These are phyloP conservation scores for Boletus rufocinnamomeus DNA, from an alignment of 768 basidiomycete species.

Conservation along the genomic window DNA sequence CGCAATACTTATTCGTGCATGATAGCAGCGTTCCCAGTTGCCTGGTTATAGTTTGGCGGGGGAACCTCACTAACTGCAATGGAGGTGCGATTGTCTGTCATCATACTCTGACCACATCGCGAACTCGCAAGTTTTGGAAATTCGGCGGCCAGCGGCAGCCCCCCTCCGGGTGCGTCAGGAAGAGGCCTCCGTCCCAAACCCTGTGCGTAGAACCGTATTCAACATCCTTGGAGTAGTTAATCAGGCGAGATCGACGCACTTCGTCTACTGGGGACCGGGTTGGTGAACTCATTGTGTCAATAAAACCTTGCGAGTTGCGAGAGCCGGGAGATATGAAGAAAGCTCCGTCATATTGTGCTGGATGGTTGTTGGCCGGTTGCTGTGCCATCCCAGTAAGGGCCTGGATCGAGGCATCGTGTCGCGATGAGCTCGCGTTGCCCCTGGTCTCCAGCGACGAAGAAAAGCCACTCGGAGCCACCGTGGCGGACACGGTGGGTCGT, in stretches of 20 bases:
- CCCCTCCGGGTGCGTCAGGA: conserved; percentile 26
- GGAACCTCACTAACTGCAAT: conserved; percentile 20
- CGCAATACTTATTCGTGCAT: background rate
- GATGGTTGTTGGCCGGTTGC: conserved; percentile 6
- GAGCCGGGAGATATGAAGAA: background rate
- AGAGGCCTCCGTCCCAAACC: conserved; percentile 20
- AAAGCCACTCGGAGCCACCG: conserved; percentile 11
- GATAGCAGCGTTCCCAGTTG: background rate
- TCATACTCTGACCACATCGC: conserved; percentile 5
- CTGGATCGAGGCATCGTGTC: conserved; percentile 2
- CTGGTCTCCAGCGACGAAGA: conserved; percentile 28
- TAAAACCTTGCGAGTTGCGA: conserved; percentile 17
- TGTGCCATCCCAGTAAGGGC: conserved; percentile 5
- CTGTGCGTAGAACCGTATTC: conserved; percentile 7
- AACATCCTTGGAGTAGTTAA: background rate
- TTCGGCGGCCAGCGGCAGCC: conserved; percentile 17
- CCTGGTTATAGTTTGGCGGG: conserved; percentile 30
- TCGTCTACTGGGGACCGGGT: conserved; percentile 17
- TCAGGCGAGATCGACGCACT: conserved; percentile 6
- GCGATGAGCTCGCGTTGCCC: conserved; percentile 10
- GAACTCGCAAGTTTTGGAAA: conserved; percentile 12
- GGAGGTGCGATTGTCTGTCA: conserved; percentile 15
- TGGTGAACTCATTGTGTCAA: conserved; percentile 6
- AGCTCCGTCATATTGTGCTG: background rate
- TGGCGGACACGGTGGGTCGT: background rate